These are phyloP conservation scores for Puccinia coronata DNA, from an alignment of 1,284 basidiomycete genomes.

Conservation along the genomic window DNA sequence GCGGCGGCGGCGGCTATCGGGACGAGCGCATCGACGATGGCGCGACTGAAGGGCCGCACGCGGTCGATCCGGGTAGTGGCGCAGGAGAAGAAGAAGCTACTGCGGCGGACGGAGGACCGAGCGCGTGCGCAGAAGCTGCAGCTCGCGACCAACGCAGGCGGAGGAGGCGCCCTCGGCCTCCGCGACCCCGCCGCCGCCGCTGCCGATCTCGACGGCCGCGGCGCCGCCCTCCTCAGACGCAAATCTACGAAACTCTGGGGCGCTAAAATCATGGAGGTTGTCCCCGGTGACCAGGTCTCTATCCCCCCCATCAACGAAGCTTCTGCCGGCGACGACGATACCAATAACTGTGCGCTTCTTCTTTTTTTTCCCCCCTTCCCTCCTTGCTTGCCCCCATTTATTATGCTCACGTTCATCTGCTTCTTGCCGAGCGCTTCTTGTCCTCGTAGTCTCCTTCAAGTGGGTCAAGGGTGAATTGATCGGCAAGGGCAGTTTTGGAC, in stretches of 20 bases:
- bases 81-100: constrained; percentile 60
- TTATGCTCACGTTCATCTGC: background rate
- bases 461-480: constrained; percentile 98
- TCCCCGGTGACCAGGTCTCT: constrained; percentile 63
- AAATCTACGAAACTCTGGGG: constrained; percentile 96
- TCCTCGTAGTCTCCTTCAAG: constrained; percentile 76
- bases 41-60: constrained; percentile 36
- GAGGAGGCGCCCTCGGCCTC: background rate
- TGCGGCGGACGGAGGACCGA: constrained; percentile 26
- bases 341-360: constrained; percentile 55
- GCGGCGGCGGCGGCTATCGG: background rate
- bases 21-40: constrained; percentile 1
- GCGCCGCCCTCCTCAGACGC: constrained; percentile 67
- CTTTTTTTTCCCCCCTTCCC: background rate
- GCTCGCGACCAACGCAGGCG: background rate
- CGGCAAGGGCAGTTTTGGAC: constrained; percentile 93
- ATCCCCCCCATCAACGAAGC: constrained; percentile 56
- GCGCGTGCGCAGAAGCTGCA: background rate
- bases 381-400: background rate
- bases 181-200: background rate
- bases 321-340: constrained; percentile 55
- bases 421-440: background rate
- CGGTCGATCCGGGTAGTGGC: constrained; percentile 93
- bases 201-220: background rate
- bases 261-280: constrained; percentile 87